Evolutionary conservation across 306 rosid species (phyloP).

Genomic region (Quercus rubra): DNA sequence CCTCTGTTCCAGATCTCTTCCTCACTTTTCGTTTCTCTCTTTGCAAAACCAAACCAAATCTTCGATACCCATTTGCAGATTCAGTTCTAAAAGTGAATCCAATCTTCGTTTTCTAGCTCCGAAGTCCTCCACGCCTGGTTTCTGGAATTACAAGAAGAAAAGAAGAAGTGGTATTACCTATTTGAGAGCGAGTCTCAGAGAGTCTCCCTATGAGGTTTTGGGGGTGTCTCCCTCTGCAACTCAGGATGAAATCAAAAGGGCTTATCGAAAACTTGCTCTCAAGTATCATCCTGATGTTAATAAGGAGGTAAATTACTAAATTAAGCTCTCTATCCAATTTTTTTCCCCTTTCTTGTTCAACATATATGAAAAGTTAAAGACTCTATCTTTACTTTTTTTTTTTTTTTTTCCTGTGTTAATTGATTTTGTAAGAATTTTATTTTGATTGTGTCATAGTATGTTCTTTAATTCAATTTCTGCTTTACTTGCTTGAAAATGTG

Average conservation of each 20-base stretch:
- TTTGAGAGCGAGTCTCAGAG: conserved; percentile 51
- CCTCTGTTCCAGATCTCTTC: conserved; percentile 29
- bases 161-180: conserved; percentile 13
- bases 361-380: background rate
- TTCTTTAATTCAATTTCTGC: background rate
- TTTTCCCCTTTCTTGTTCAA: background rate
- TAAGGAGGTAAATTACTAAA: conserved; percentile 58
- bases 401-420: background rate
- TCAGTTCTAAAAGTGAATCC: conserved; percentile 10
- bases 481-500: background rate
- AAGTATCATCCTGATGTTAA: conserved; percentile 97
- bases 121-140: background rate
- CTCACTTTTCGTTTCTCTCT: conserved; percentile 15
- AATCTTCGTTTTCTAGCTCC: conserved; percentile 1
- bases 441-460: background rate
- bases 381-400: background rate
- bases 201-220: conserved; percentile 77
- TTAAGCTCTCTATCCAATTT: background rate
- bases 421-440: background rate
- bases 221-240: conserved; percentile 83
- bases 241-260: conserved; percentile 67
- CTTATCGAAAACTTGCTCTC: conserved; percentile 92
- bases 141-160: conserved; percentile 22
- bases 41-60: conserved; percentile 29
- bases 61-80: conserved; percentile 30